Conservation (phyloP, 495 filamentous ascomycete species). For the Penicillium salamii region DNA sequence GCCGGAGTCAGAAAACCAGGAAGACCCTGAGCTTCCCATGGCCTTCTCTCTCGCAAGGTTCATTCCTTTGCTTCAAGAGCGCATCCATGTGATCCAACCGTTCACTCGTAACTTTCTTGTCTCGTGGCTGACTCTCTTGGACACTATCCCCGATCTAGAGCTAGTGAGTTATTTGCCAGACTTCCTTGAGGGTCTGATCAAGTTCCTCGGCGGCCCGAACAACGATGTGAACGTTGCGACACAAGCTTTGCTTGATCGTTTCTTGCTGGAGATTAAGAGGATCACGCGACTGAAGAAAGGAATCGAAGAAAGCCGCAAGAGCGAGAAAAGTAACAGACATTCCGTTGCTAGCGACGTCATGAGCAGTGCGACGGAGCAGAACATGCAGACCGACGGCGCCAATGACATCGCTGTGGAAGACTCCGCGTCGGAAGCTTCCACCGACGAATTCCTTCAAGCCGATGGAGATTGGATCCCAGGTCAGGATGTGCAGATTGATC, state of each 20-base stretch:
- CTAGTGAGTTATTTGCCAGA: slow-evolving; percentile 90
- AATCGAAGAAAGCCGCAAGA: slow-evolving; percentile 79
- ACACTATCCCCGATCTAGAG: slow-evolving; percentile 96
- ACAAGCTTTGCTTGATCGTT: slow-evolving; percentile 84
- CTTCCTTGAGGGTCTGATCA: slow-evolving; percentile 85
- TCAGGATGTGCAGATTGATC: slow-evolving; percentile 93
- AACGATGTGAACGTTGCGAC: slow-evolving; percentile 92
- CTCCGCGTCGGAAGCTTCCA: slow-evolving; percentile 57
- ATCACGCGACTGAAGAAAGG: slow-evolving; percentile 91
- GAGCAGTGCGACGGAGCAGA: slow-evolving; percentile 54
- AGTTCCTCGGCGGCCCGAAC: slow-evolving; percentile 88
- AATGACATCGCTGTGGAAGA: slow-evolving; percentile 52
- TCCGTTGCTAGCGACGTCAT: slow-evolving; percentile 63
- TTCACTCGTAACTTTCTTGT: slow-evolving; percentile 95
- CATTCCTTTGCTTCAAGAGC: slow-evolving; percentile 87
- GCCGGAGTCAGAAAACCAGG: slow-evolving; percentile 45
- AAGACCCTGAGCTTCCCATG: slow-evolving; percentile 63
- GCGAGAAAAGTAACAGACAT: slow-evolving; percentile 62
- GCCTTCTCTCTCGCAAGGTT: slow-evolving; percentile 92
- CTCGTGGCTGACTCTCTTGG: slow-evolving; percentile 90
- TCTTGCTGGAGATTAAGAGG: slow-evolving; percentile 89
- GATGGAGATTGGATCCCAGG: slow-evolving; percentile 97
- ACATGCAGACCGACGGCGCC: slow-evolving; percentile 17
- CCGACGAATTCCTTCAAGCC: slow-evolving; percentile 59
- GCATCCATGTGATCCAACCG: slow-evolving; percentile 89